A percentile compares a stretch with the other conserved stretches of the same genome.
These are phyloP conservation scores for Zalaria obscura DNA, from an alignment of 2,329 filamentous ascomycete genomes.

Conservation along the genomic window DNA sequence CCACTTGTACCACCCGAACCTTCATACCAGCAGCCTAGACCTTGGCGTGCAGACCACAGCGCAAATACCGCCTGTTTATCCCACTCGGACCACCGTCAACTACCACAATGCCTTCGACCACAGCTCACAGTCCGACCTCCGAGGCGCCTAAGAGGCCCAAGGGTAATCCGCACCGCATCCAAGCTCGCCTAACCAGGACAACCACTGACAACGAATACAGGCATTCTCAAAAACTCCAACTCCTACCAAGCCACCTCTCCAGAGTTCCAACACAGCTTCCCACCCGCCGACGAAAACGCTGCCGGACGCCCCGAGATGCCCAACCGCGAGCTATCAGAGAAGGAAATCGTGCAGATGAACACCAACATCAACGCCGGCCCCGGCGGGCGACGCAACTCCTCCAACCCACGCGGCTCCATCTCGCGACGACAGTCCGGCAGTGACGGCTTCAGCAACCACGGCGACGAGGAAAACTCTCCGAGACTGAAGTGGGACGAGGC, in stretches of 20 bases:
- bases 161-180: constrained; percentile 15
- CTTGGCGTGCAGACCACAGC: too few relatives aligned
- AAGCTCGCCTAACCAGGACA: background rate
- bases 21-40: too few relatives aligned
- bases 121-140: constrained; percentile 13
- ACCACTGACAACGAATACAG: constrained; percentile 29
- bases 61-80: too few relatives aligned
- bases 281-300: constrained; percentile 15
- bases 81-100: too few relatives aligned
- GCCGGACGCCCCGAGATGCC: constrained; percentile 23
- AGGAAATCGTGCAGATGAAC: constrained; percentile 87
- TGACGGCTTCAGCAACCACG: constrained; percentile 24
- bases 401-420: constrained; percentile 49
- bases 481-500: constrained; percentile 97
- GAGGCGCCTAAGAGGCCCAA: constrained; percentile 28
- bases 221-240: constrained; percentile 80
- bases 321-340: constrained; percentile 48
- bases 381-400: constrained; percentile 70
- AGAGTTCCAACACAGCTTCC: constrained; percentile 16
- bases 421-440: constrained; percentile 59
- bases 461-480: constrained; percentile 47
- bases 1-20: too few relatives aligned
- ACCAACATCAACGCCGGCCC: constrained; percentile 81
- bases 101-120: constrained; percentile 14
- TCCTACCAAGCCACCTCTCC: constrained; percentile 47